Evolutionary conservation across 306 rosid genomes (phyloP), one percentile per base, ranked within the genome.

Genomic region (Begonia peltatifolia): DNA sequence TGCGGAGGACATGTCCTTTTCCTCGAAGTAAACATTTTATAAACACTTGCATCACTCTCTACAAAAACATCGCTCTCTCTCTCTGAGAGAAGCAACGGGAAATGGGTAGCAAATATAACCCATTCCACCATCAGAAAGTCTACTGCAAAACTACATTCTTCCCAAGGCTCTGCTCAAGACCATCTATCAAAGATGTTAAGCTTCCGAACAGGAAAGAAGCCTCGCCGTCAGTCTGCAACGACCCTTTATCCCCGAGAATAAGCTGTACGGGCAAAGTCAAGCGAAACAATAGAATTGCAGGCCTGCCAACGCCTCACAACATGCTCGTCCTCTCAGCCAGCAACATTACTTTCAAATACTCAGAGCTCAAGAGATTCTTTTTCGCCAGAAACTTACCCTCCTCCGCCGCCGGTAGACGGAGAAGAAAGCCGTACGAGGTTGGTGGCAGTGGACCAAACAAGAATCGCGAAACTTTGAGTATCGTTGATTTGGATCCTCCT

Each of bases 401-500:
- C 22, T 50, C 22, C 20, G 23, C 22, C 23, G 55, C 77, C 43
- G 16, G 23, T 20, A 20, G 52, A 11, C 10, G 3, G 53, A 50
- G 17, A 15, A 50, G 30, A 15, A 14, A 11, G 18, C 25, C 14
- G n/a, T n/a, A 12, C 6, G 5, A 9, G 52, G 15, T 20, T 20
- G 23, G 23, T 20, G 38, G 38, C 3, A 66, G 67, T 25, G 56
- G 76, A 42, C 51, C 43, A 22, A 68, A 56, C 54, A 71, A 9
- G 14, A 20, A 12, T 1, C 6, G 16, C n/a, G 53, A 50, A 30
- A 17, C 14, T 15, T n/a, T 50, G 6, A 56, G 53, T 14, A 15
- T 71, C 4, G 65, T 36, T 55, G 76, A 61, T 11, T 17, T 71
- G 68, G 76, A 71, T 67, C 76, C 76, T 46, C 76, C 76, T 9